Evolutionary conservation across 1,284 basidiomycete genomes (phyloP), one percentile per base, ranked within the genome.

Genomic region (Peniophora sp.): DNA sequence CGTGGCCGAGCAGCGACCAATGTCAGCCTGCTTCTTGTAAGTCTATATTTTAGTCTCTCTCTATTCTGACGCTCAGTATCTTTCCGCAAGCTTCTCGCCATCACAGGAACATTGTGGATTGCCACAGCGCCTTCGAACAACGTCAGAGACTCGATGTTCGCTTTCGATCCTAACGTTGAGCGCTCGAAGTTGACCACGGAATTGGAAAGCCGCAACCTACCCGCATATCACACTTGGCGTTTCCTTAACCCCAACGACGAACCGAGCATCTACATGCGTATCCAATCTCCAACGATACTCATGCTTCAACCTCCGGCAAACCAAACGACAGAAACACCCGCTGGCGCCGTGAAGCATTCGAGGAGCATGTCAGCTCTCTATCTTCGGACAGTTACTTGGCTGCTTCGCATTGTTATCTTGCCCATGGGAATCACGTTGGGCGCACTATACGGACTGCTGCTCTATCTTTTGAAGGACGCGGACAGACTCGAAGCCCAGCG

Each of bases 401-500:
- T 91, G 35, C 60, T 88, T 62, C 91, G 90, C 67, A 86, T 93
- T 54, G 83, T 97, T 61, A 71, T 94, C 1, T 65, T 92, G 1
- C 96, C 96, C 0, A 96, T 97, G 61, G 78, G 82, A 2, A 74
- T 75, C 1, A 96, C 93, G 0, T 88, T 88, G 2, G 70, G 78
- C 32, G 66, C 80, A 1, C 74, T 98, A 2, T 97, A 90, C 64
- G 74, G 79, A 8, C 68, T 98, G 18, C 71, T 97, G 12, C 75
- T 92, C n/a, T 95, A 95, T 63, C 75, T 99, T 1, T 73, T 97
- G 52, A 96, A 96, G 69, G 88, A 97, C 57, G 83, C 92, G 0
- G 93, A 98, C 54, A 76, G 94, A 1, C 77, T 97, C 14, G 93
- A 95, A 60, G 86, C 88, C 3, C 92, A 94, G 60, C 75, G 85